A percentile compares a stretch with the other conserved stretches of the same genome.
Conservation (phyloP, 306 rosid genomes). For the Gastrolobium bilobum region DNA sequence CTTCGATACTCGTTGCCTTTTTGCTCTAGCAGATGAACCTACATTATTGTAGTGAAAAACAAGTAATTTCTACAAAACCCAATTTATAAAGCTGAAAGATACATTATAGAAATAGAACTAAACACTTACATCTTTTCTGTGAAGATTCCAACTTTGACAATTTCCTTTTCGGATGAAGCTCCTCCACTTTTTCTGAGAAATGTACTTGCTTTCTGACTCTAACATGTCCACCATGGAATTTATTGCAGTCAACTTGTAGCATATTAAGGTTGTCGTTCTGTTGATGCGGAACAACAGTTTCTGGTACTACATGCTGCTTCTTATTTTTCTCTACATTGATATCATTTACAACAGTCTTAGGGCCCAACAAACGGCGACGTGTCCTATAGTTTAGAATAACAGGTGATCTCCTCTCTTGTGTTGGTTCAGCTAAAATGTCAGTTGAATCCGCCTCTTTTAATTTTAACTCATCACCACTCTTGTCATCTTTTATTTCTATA, state of each 20-base stretch:
- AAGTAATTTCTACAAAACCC: neutral
- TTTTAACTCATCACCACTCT: slow-evolving; percentile 45
- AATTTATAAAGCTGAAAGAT: slow-evolving; percentile 32
- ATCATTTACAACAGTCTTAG: slow-evolving; percentile 49
- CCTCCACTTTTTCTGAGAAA: slow-evolving; percentile 68
- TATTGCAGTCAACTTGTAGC: slow-evolving; percentile 46
- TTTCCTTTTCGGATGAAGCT: slow-evolving; percentile 55
- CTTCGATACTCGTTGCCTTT: slow-evolving; percentile 55
- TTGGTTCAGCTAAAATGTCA: slow-evolving; percentile 44
- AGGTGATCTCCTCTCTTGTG: slow-evolving; percentile 53
- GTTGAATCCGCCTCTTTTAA: slow-evolving; percentile 46
- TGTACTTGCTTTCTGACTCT: slow-evolving; percentile 65
- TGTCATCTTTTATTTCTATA: slow-evolving; percentile 46
- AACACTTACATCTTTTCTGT: slow-evolving; percentile 51
- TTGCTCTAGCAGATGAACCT: slow-evolving; percentile 62
- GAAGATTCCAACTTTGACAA: slow-evolving; percentile 56
- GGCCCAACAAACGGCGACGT: slow-evolving; percentile 52
- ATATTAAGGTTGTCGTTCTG: slow-evolving; percentile 45
- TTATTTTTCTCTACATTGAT: slow-evolving; percentile 44
- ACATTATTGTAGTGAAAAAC: slow-evolving; percentile 52
- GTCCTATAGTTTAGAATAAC: slow-evolving; percentile 49
- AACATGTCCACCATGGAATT: slow-evolving; percentile 49
- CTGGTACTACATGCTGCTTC: slow-evolving; percentile 38
- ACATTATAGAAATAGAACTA: slow-evolving; percentile 5
- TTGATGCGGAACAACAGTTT: slow-evolving; percentile 51